Conservation (phyloP, 140 eudicot genomes). For the Artemisia princeps region DNA sequence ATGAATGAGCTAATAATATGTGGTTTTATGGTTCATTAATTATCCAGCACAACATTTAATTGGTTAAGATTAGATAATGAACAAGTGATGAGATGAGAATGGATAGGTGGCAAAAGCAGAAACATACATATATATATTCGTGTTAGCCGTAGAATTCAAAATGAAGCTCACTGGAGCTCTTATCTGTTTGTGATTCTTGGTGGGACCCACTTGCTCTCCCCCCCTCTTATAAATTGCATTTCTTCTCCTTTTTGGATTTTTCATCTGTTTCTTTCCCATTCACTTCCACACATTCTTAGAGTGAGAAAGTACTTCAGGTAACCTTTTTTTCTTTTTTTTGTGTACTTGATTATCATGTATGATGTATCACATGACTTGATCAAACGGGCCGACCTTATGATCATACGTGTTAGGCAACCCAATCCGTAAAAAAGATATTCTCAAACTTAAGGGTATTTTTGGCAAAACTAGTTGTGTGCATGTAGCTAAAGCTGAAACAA, state of each 20-base stretch:
- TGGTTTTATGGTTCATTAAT: no score
- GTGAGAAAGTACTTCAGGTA: slow-evolving; percentile 7
- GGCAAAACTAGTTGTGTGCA: no score
- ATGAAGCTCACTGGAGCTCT: slow-evolving; percentile 25
- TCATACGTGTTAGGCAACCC: no score
- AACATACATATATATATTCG: slow-evolving; percentile 3
- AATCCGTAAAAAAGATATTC: no score
- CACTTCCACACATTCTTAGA: not conserved
- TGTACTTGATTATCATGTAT: not conserved
- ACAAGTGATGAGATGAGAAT: slow-evolving; percentile 19
- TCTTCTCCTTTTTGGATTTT: slow-evolving; percentile 37
- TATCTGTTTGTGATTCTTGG: slow-evolving; percentile 20
- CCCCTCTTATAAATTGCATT: slow-evolving; percentile 51
- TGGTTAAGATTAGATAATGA: not conserved
- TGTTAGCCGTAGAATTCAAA: slow-evolving; percentile 4
- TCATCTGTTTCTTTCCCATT: slow-evolving; percentile 22
- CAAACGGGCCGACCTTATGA: not conserved
- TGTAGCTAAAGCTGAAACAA: no score
- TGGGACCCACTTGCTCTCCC: slow-evolving; percentile 41
- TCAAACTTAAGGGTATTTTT: no score
- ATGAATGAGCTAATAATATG: no score
- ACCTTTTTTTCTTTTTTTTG: not conserved
- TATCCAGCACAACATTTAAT: no score
- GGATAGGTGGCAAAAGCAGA: slow-evolving; percentile 24
- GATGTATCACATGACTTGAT: not conserved